Conservation (phyloP, 2,329 filamentous ascomycete genomes). For the Zasmidium angulare region DNA sequence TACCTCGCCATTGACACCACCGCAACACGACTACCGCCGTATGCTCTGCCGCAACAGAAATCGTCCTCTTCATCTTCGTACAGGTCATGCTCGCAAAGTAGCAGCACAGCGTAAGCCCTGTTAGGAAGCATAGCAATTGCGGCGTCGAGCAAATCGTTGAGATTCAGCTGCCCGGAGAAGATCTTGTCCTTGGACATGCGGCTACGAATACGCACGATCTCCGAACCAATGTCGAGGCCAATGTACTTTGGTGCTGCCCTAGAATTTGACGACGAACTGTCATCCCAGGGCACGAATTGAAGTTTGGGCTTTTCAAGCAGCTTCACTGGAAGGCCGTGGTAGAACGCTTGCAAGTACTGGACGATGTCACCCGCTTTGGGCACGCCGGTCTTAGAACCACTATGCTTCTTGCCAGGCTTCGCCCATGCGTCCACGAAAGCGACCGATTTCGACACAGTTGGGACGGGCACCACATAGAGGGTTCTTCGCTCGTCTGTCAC, state of each 20-base stretch:
- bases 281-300: conserved; percentile 52
- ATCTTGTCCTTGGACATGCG: conserved; percentile 49
- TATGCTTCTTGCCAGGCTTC: conserved; percentile 20
- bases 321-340: conserved; percentile 55
- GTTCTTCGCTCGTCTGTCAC: conserved; percentile 48
- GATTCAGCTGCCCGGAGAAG: conserved; percentile 56
- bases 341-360: conserved; percentile 52
- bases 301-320: conserved; percentile 40
- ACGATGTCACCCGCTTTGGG: conserved; percentile 34
- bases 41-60: conserved; percentile 67
- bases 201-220: conserved; percentile 52
- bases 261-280: conserved; percentile 8
- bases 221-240: conserved; percentile 44
- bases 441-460: conserved; percentile 40
- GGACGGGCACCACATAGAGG: conserved; percentile 56
- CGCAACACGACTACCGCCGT: conserved; percentile 61
- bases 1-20: conserved; percentile 65
- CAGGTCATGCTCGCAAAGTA: conserved; percentile 62
- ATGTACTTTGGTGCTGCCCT: conserved; percentile 31
- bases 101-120: conserved; percentile 59
- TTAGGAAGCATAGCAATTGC: conserved; percentile 54
- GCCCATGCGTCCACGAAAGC: conserved; percentile 47
- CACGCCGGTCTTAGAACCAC: too few species aligned
- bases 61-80: conserved; percentile 66
- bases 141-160: conserved; percentile 61